Base-by-base conservation (phyloP, 2,329 filamentous ascomycete species). In the Dactylonectria estremocensis region DNA sequence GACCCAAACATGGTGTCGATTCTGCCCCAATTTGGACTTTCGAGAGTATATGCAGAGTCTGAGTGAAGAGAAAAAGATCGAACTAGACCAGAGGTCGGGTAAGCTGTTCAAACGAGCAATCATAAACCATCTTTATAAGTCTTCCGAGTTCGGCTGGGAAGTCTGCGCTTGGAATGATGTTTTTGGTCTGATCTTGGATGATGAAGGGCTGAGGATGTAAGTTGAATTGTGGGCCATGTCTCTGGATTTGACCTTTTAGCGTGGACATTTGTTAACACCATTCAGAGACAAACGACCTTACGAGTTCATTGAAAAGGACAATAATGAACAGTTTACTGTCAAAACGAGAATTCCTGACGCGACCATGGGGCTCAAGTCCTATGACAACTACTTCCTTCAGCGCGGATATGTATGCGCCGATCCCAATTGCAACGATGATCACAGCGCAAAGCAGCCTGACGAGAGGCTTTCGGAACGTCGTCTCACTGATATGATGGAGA, bases 191-290 rank as follows among this genome's bases (percentile, higher is more conserved):
- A 40, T 55, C 11, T 3, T 55, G 18, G 52, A 55, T 24, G 52
- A 55, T 40, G 35, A 55, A 55, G 52, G n/a, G 52, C 33, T 40
- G 18, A 55, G 33, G 52, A 43, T 43, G 52, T 55, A 4, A 22
- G 52, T 55, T 40, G n/a, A 11, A 40, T 55, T 20, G 31, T 54
- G n/a, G n/a, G n/a, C n/a, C n/a, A n/a, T 33, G 11, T 31, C 22
- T n/a, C 22, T 7, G 24, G 16, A 52, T 52, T 8, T 16, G n/a
- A n/a, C n/a, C n/a, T 31, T 31, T 31, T 13, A 40, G 11, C 5
- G 10, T 14, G 3, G 37, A 5, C 37, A 14, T 40, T 40, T 14
- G 16, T 24, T 28, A 14, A 52, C 7, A 33, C 18, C 35, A n/a
- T n/a, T 11, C 24, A 55, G 52, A 18, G 35, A 55, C 33, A 55